Conservation (phyloP, 805 yeast species). For the Starmerella stigmatis region DNA sequence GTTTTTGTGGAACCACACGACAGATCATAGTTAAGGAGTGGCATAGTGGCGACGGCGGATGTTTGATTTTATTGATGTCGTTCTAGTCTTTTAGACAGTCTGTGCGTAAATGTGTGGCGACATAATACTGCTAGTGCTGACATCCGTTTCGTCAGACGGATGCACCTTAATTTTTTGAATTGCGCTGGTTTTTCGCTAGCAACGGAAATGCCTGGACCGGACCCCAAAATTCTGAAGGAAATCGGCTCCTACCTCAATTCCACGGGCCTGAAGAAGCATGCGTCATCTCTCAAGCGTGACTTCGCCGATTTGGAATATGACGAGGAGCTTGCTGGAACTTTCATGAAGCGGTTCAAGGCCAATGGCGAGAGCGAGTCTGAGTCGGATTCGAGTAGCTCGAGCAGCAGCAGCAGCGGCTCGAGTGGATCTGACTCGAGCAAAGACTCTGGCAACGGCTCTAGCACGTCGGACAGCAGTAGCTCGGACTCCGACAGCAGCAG, state of each 20-base stretch:
- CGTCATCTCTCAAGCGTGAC: conserved; percentile 28
- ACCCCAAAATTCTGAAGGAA: conserved; percentile 25
- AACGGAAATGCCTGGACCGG: conserved; percentile 13
- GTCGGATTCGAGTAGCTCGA: background rate
- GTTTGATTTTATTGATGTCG: background rate
- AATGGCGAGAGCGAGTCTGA: background rate
- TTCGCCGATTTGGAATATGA: conserved; percentile 23
- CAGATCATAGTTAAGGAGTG: background rate
- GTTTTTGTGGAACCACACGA: too few relatives aligned
- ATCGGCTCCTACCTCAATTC: conserved; percentile 28
- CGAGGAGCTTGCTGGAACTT: conserved; percentile 20
- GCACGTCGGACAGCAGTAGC: conserved; percentile 17
- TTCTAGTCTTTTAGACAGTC: background rate
- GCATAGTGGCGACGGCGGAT: background rate
- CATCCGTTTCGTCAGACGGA: too few relatives aligned
- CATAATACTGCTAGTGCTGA: background rate
- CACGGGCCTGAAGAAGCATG: conserved; percentile 28
- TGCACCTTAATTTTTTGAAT: background rate
- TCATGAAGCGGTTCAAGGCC: conserved; percentile 23
- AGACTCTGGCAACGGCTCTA: conserved; percentile 18
- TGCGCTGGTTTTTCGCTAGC: background rate
- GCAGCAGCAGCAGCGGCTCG: conserved; percentile 22
- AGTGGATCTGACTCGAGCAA: conserved; percentile 28
- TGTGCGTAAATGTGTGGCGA: background rate
- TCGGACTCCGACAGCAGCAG: too few relatives aligned